Evolutionary conservation across 768 basidiomycete species (phyloP).

Genomic region (Mycena metata): DNA sequence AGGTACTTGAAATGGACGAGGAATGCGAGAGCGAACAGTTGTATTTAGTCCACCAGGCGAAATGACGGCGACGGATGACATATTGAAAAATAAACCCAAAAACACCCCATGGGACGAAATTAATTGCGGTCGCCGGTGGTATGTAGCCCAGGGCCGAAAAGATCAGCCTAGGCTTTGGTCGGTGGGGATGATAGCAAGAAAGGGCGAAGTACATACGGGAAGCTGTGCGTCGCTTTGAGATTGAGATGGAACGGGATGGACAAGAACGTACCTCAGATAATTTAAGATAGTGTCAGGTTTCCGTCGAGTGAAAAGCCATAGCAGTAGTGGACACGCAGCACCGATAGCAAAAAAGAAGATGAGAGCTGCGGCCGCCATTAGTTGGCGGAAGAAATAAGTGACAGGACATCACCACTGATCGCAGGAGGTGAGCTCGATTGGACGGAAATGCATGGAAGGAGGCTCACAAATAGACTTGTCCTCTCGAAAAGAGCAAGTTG

Average conservation of each 20-base stretch:
- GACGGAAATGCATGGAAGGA: slow-evolving; percentile 19
- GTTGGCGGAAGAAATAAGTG: neutral
- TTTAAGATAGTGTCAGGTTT: slow-evolving; percentile 75
- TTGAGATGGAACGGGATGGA: neutral
- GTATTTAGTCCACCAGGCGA: slow-evolving; percentile 84
- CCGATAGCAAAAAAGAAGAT: slow-evolving; percentile 83
- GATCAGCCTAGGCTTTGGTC: slow-evolving; percentile 62
- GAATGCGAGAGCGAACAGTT: slow-evolving; percentile 63
- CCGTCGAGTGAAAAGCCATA: slow-evolving; percentile 71
- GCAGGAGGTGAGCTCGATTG: neutral
- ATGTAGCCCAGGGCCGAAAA: slow-evolving; percentile 78
- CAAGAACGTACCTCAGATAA: slow-evolving; percentile 71
- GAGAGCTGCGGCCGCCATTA: slow-evolving; percentile 54
- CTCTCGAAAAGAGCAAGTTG: slow-evolving; percentile 64
- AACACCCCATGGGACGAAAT: slow-evolving; percentile 85
- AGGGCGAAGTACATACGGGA: slow-evolving; percentile 55
- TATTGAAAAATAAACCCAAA: slow-evolving; percentile 85
- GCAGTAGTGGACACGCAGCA: slow-evolving; percentile 71
- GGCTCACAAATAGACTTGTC: slow-evolving; percentile 71
- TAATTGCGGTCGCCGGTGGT: slow-evolving; percentile 88
- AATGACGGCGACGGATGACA: slow-evolving; percentile 73
- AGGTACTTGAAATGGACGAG: neutral
- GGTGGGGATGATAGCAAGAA: slow-evolving; percentile 19
- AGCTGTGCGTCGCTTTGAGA: slow-evolving; percentile 48
- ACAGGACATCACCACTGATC: slow-evolving; percentile 7